phyloP scores from a whole-genome alignment of 2,329 filamentous ascomycete species.

The Penicillium sclerotiorum region DNA sequence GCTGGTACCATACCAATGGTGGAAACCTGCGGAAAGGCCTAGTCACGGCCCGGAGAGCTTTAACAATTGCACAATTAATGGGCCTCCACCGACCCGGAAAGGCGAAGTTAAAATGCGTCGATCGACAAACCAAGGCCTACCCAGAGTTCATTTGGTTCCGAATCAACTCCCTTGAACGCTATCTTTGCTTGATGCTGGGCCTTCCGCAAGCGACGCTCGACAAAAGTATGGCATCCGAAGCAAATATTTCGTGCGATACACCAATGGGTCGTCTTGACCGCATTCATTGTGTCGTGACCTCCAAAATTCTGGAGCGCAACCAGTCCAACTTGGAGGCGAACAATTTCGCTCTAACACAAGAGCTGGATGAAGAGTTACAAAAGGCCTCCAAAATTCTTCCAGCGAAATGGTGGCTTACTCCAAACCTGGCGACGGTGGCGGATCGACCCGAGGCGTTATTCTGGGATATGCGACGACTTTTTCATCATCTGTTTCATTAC shows the following conservation, averaged over 20 bases:
- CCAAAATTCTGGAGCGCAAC: constrained; percentile 41
- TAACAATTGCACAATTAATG: constrained; percentile 47
- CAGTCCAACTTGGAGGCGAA: constrained; percentile 31
- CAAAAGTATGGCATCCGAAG: constrained; percentile 49
- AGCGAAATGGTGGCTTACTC: constrained; percentile 51
- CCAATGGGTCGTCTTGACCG: constrained; percentile 52
- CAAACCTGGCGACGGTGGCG: constrained; percentile 12
- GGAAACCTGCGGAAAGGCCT: constrained; percentile 47
- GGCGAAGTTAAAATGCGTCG: constrained; percentile 9
- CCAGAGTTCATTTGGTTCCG: constrained; percentile 42
- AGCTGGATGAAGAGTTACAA: constrained; percentile 39
- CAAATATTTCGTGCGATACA: constrained; percentile 43
- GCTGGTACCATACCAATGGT: constrained; percentile 39
- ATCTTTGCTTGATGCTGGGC: constrained; percentile 46
- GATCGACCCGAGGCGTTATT: constrained; percentile 17
- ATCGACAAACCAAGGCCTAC: constrained; percentile 8
- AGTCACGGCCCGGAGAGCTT: constrained; percentile 42
- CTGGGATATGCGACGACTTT: constrained; percentile 39
- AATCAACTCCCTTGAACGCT: constrained; percentile 41
- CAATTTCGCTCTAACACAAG: constrained; percentile 38
- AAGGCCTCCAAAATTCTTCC: constrained; percentile 45
- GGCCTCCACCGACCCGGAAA: constrained; percentile 42
- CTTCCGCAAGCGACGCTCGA: constrained; percentile 36
- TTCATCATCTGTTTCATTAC: constrained; percentile 56
- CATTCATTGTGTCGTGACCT: constrained; percentile 47